Percentiles rank a stretch among this genome's conserved stretches.
These are phyloP conservation scores for Boletus bicolor DNA, from an alignment of 768 basidiomycete genomes.

Conservation along the genomic window DNA sequence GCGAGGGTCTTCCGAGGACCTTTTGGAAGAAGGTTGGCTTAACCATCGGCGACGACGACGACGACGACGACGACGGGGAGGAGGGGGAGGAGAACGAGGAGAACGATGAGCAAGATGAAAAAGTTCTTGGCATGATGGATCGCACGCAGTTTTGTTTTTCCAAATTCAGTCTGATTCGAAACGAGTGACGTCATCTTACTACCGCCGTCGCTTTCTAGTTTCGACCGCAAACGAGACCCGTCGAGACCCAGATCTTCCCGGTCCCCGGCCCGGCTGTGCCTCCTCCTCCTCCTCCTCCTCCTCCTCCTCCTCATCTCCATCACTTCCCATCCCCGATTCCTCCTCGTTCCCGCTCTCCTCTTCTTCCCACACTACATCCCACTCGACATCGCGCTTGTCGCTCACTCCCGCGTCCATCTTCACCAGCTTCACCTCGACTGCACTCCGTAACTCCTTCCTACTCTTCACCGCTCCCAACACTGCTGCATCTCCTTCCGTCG, in stretches of 20 bases:
- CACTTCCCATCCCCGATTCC: slow-evolving; percentile 28
- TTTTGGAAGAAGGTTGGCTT: slow-evolving; percentile 59
- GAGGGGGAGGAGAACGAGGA: not conserved
- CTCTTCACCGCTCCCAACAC: slow-evolving; percentile 48
- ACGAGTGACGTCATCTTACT: slow-evolving; percentile 19
- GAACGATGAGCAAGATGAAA: not conserved
- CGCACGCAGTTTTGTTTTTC: slow-evolving; percentile 22
- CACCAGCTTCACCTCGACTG: slow-evolving; percentile 51
- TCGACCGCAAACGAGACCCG: slow-evolving; percentile 47
- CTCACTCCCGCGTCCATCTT: slow-evolving; percentile 41
- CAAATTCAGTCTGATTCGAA: slow-evolving; percentile 21
- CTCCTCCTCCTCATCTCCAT: slow-evolving; percentile 31
- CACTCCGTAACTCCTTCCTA: slow-evolving; percentile 67
- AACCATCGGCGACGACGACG: slow-evolving; percentile 37
- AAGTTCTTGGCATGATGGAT: not conserved
- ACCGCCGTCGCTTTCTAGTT: slow-evolving; percentile 11
- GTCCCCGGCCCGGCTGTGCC: slow-evolving; percentile 38
- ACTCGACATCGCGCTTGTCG: slow-evolving; percentile 42
- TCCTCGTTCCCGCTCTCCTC: slow-evolving; percentile 38
- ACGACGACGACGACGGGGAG: not conserved
- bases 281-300: slow-evolving; percentile 40
- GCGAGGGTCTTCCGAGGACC: slow-evolving; percentile 61
- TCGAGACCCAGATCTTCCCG: slow-evolving; percentile 27
- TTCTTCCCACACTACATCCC: slow-evolving; percentile 39
- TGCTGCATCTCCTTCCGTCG: slow-evolving; percentile 40